phyloP scores from a whole-genome alignment of 768 basidiomycete species.

The Butyriboletus loyo region DNA sequence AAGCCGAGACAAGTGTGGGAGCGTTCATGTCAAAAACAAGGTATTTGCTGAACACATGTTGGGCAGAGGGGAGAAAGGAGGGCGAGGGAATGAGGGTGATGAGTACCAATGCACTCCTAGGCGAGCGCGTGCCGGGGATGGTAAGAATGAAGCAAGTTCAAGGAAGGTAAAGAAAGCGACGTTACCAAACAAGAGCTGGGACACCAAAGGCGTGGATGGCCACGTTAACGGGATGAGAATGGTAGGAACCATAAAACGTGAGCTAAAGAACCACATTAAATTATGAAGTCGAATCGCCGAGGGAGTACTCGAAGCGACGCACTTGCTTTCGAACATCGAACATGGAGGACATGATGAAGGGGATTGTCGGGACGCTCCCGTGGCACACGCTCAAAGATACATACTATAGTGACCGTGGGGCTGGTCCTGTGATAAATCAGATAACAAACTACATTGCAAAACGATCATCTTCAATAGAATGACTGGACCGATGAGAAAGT shows the following conservation, averaged over 20 bases:
- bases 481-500: no score
- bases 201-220: conserved; percentile 84
- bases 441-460: no score
- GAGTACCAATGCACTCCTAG: conserved; percentile 64
- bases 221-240: conserved; percentile 79
- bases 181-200: conserved; percentile 77
- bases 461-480: no score
- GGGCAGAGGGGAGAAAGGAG: conserved; percentile 49
- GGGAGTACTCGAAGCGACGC: conserved; percentile 4
- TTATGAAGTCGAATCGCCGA: conserved; percentile 6
- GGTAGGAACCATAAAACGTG: conserved; percentile 92
- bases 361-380: not conserved
- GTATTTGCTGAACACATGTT: conserved; percentile 55
- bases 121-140: conserved; percentile 2
- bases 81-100: conserved; percentile 48
- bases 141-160: conserved; percentile 2
- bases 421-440: not conserved
- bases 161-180: conserved; percentile 16
- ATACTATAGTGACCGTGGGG: no score
- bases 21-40: conserved; percentile 70
- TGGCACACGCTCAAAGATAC: no score
- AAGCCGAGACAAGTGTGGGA: conserved; percentile 52
- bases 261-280: conserved; percentile 46
- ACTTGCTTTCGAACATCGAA: conserved; percentile 76
- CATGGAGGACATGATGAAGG: conserved; percentile 37